These are phyloP conservation scores for Allium fistulosum DNA, from an alignment of 106 monocot species.

Conservation along the genomic window DNA sequence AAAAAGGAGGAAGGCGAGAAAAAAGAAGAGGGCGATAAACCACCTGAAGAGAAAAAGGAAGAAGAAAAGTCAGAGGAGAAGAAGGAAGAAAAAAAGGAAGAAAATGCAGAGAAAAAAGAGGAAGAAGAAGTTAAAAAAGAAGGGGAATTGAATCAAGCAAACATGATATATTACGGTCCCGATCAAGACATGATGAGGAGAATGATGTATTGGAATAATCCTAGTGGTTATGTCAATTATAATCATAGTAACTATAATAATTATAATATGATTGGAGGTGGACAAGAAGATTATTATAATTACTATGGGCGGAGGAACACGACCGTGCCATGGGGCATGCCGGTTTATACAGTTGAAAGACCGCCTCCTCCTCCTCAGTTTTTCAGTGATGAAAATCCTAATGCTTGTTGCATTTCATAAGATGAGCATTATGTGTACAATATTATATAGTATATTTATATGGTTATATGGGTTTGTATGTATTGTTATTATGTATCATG, in stretches of 20 bases:
- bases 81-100: conserved; percentile 13
- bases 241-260: conserved; percentile 2
- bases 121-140: conserved; percentile 16
- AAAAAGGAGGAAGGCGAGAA: conserved; percentile 29
- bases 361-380: conserved; percentile 67
- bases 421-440: neutral
- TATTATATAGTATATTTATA: neutral
- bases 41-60: conserved; percentile 24
- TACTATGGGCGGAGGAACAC: neutral
- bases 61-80: conserved; percentile 9
- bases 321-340: conserved; percentile 18
- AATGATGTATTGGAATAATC: conserved; percentile 50
- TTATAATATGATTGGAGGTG: conserved; percentile 2
- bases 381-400: conserved; percentile 96
- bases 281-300: conserved; percentile 3
- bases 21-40: conserved; percentile 11
- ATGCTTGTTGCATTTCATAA: conserved; percentile 82
- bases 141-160: neutral
- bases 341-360: conserved; percentile 38
- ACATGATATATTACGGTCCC: neutral
- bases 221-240: neutral
- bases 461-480: too few relatives aligned
- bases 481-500: too few relatives aligned
- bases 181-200: conserved; percentile 50
- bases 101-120: conserved; percentile 13